Percentiles rank a stretch among this genome's conserved stretches.
phyloP scores from a whole-genome alignment of 805 yeast species.

The Wickerhamiella brachini region DNA sequence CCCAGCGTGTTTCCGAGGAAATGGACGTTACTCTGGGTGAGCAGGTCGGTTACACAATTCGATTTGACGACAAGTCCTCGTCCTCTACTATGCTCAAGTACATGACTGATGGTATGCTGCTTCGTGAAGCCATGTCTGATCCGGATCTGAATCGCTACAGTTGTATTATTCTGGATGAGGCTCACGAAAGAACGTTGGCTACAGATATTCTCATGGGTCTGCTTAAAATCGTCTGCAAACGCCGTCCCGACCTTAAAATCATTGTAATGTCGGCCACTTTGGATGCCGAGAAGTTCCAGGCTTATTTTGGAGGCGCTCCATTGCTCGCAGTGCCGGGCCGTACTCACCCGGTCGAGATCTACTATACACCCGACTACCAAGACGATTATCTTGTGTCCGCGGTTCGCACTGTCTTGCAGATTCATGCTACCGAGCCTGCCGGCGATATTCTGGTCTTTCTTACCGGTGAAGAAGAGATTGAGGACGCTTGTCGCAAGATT shows the following conservation, averaged over 20 bases:
- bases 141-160: constrained; percentile 68
- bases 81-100: constrained; percentile 74
- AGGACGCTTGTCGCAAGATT: constrained; percentile 86
- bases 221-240: constrained; percentile 60
- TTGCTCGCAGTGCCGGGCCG: constrained; percentile 94
- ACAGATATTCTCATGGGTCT: constrained; percentile 96
- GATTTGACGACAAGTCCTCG: constrained; percentile 83
- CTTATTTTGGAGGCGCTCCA: constrained; percentile 83
- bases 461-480: constrained; percentile 97
- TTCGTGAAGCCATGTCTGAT: constrained; percentile 96
- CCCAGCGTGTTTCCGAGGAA: constrained; percentile 93
- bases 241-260: constrained; percentile 80
- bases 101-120: constrained; percentile 98
- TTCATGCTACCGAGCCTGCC: constrained; percentile 47
- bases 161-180: constrained; percentile 90
- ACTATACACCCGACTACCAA: constrained; percentile 93
- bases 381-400: constrained; percentile 92
- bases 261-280: constrained; percentile 96
- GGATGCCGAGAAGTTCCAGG: constrained; percentile 92
- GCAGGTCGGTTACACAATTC: constrained; percentile 89
- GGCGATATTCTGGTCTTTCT: constrained; percentile 80
- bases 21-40: constrained; percentile 87
- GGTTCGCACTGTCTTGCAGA: constrained; percentile 86
- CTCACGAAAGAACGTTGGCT: constrained; percentile 93
- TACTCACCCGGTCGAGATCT: constrained; percentile 93